A percentile compares a stretch with the other conserved stretches of the same genome.
These are phyloP conservation scores for Parathielavia appendiculata DNA, from an alignment of 495 filamentous ascomycete genomes.

Conservation along the genomic window DNA sequence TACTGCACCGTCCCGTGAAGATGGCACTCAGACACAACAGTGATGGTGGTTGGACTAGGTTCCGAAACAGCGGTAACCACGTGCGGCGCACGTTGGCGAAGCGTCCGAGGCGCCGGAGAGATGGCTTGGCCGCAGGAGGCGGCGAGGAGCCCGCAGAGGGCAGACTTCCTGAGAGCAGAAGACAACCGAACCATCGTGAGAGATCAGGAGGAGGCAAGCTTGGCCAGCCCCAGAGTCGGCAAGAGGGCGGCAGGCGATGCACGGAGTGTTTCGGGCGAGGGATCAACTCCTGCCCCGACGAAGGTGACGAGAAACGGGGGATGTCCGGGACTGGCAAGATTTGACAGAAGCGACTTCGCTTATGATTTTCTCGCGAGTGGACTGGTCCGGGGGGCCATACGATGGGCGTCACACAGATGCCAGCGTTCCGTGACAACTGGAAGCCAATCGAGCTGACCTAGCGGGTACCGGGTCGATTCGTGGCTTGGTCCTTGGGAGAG, in stretches of 20 bases:
- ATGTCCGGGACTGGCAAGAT: not conserved
- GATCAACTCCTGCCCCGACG: not conserved
- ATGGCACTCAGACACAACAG: not conserved
- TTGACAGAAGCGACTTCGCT: conserved; percentile 4
- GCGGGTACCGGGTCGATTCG: not conserved
- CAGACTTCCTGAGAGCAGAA: conserved; percentile 8
- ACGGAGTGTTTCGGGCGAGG: not conserved
- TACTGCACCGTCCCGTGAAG: not conserved
- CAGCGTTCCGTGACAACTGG: not conserved
- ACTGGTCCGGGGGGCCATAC: not conserved
- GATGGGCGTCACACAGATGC: not conserved
- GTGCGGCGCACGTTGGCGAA: conserved; percentile 17
- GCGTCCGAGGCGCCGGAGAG: not conserved
- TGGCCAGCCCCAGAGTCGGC: not conserved
- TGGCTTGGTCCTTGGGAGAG: too few relatives aligned
- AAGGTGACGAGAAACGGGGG: not conserved
- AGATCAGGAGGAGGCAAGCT: not conserved
- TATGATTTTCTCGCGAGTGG: not conserved
- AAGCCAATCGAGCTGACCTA: not conserved
- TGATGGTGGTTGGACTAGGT: not conserved
- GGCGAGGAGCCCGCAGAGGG: conserved; percentile 20
- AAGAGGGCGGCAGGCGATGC: not conserved
- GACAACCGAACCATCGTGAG: conserved; percentile 16
- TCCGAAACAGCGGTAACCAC: conserved; percentile 5
- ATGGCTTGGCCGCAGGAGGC: conserved; percentile 1